Evolutionary conservation across 257 asterid genomes (phyloP).

Genomic region (Solanum chmielewskii): DNA sequence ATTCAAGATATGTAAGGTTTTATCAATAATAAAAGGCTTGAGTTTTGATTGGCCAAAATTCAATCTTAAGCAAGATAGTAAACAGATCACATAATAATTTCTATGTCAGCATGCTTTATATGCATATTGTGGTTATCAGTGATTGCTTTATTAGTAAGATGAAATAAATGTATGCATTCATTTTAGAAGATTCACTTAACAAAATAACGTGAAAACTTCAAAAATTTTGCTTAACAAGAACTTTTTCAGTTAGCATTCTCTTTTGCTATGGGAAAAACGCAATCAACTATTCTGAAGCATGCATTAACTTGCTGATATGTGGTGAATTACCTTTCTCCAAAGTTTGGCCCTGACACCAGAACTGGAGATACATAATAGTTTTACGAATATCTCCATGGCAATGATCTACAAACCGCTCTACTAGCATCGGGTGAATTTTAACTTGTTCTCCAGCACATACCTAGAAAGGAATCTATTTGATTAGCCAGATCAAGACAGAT

Average conservation of each 20-base stretch:
- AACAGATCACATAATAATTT: background rate
- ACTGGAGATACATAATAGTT: conserved; percentile 78
- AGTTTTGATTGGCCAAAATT: background rate
- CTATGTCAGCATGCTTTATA: background rate
- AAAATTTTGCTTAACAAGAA: background rate
- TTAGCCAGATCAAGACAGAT: conserved; percentile 1
- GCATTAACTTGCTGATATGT: background rate
- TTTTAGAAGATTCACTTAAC: background rate
- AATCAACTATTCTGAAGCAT: conserved; percentile 8
- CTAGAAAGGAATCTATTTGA: conserved; percentile 29
- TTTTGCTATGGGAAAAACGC: background rate
- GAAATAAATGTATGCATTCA: background rate
- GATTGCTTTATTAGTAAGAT: background rate
- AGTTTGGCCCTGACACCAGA: conserved; percentile 81
- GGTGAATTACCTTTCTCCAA: conserved; percentile 36
- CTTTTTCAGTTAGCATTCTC: background rate
- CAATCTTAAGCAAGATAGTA: background rate
- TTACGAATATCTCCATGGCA: conserved; percentile 85
- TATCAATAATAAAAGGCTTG: background rate
- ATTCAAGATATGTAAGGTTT: background rate
- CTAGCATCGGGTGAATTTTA: conserved; percentile 44
- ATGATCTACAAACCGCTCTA: conserved; percentile 51
- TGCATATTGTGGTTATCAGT: background rate
- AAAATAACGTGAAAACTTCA: background rate
- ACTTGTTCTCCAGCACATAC: conserved; percentile 68